Conservation (phyloP, 306 rosid genomes). For the Pterocarpus macrocarpus region DNA sequence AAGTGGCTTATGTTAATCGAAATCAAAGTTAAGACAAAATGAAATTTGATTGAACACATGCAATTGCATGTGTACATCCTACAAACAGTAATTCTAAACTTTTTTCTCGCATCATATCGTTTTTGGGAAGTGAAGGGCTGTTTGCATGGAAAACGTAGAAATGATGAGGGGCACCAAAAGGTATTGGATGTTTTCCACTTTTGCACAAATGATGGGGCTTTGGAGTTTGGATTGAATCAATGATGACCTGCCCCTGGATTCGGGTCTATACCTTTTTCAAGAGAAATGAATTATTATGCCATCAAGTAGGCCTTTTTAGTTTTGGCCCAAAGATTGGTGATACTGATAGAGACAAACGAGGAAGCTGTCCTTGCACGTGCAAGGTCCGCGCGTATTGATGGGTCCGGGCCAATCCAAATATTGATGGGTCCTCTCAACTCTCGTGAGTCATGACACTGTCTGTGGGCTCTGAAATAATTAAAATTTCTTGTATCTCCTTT, state of each 20-base stretch:
- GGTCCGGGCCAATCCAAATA: not conserved
- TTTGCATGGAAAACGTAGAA: constrained; percentile 6
- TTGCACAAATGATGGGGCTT: constrained; percentile 31
- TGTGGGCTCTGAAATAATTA: too few relatives aligned
- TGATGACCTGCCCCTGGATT: constrained; percentile 15
- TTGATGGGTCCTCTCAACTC: not conserved
- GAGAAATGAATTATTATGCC: not conserved
- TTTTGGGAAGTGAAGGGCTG: not conserved
- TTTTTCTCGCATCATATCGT: not conserved
- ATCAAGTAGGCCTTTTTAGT: not conserved
- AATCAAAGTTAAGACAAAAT: too few relatives aligned
- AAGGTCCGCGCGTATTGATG: constrained; percentile 37
- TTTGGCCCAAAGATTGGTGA: not conserved
- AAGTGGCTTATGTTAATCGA: too few relatives aligned
- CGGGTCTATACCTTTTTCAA: constrained; percentile 5
- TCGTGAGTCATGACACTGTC: not conserved
- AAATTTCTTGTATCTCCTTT: too few relatives aligned
- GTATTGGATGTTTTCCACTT: constrained; percentile 32
- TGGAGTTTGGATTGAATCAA: constrained; percentile 23
- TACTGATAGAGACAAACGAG: constrained; percentile 36
- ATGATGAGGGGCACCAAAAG: constrained; percentile 17
- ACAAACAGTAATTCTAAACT: not conserved
- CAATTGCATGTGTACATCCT: not conserved
- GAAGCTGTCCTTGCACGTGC: constrained; percentile 40
- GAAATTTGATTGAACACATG: not conserved